These are phyloP conservation scores for Triglochin maritima DNA, from an alignment of 106 monocot species.

Conservation along the genomic window DNA sequence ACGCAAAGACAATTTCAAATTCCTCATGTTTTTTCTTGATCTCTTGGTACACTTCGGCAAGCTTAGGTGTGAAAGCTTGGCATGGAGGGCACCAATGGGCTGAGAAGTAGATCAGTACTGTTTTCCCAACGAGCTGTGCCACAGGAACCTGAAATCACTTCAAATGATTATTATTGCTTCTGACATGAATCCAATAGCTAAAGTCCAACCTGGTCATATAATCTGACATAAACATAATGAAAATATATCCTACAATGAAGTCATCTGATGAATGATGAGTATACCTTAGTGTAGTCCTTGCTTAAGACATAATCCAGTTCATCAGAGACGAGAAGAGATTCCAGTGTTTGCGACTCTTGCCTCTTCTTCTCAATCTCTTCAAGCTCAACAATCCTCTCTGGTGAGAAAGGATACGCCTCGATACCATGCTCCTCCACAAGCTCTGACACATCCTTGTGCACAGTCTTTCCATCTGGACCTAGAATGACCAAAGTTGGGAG, in stretches of 20 bases:
- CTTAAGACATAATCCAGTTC: slow-evolving; percentile 56
- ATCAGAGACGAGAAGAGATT: slow-evolving; percentile 55
- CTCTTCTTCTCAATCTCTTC: slow-evolving; percentile 32
- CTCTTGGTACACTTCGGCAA: slow-evolving; percentile 43
- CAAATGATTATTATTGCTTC: no score
- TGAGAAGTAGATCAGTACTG: slow-evolving; percentile 67
- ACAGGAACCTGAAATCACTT: slow-evolving; percentile 33
- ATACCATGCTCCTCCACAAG: slow-evolving; percentile 53
- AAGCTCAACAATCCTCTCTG: slow-evolving; percentile 39
- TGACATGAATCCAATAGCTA: no score
- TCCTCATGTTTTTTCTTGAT: slow-evolving; percentile 40
- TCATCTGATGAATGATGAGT: neutral
- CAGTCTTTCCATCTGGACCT: slow-evolving; percentile 70
- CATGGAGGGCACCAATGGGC: slow-evolving; percentile 69
- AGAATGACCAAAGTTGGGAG: slow-evolving; percentile 53
- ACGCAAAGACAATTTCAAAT: slow-evolving; percentile 53
- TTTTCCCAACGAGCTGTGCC: slow-evolving; percentile 60
- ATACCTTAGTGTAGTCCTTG: slow-evolving; percentile 43
- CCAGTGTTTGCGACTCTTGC: slow-evolving; percentile 44
- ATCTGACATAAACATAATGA: no score
- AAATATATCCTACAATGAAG: no score
- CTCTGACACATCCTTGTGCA: slow-evolving; percentile 37
- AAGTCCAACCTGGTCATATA: no score
- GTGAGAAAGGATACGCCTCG: slow-evolving; percentile 51
- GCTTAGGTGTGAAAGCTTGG: slow-evolving; percentile 35